Base-by-base conservation (phyloP, 306 rosid species). In the Fagus crenata region DNA sequence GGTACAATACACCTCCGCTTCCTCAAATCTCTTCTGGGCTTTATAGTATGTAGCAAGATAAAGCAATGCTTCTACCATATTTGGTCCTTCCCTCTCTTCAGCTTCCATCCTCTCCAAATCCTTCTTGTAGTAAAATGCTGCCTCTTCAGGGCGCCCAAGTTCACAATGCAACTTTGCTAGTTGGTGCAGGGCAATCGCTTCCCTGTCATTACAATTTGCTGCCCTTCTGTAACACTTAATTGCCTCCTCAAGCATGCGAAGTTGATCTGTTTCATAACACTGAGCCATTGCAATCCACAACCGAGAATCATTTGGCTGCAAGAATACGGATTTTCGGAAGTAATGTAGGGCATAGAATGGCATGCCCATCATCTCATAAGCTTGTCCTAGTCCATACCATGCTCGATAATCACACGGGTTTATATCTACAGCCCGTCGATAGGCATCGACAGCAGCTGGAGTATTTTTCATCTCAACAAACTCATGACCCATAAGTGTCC, bases 401-500 rank as follows among this genome's bases (percentile, higher is more conserved):
- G 99, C 99, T 77, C 96, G 93, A 85, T 96, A 96, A 86, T 92
- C 99, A 80, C 97, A 85, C 0, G 88, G 75, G 69, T 91, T 92
- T 85, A 96, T 85, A 85, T 89, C 98, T 64, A 96, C 92, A 49
- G 99, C 99, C 28, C 97, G 90, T 41, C 99, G 97, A 84, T 96
- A 92, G 33, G 99, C 99, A 76, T 96, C 98, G 35, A 92, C 91
- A 37, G 99, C 99, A 54, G 99, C 99, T 31, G 98, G 93, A 71
- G 95, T 96, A 82, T 92, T 96, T 86, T 96, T 96, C 99, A 96
- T 96, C 87, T 96, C 99, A 39, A 96, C 93, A 84, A 83, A 96
- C 84, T 96, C 99, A 56, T 96, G 99, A 36, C 99, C 99, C 98
- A 96, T 91, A 40, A 96, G 97, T 28, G 99, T 92, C 99, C 99